These are phyloP conservation scores for Claviceps arundinis DNA, from an alignment of 2,329 filamentous ascomycete genomes.

Conservation along the genomic window DNA sequence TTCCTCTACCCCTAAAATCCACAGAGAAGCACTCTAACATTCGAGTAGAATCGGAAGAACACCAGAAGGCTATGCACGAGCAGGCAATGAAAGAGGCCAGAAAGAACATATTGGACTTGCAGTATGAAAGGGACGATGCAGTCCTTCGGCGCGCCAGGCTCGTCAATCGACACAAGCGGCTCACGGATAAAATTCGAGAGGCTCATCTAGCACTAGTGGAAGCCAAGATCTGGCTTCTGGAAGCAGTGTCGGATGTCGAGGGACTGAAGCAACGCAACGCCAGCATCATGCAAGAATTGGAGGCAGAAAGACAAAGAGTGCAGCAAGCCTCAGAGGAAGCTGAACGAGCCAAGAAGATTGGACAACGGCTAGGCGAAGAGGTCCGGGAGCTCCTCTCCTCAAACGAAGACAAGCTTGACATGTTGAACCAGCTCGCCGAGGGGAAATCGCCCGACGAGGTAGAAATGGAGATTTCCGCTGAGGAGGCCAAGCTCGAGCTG, in stretches of 20 bases:
- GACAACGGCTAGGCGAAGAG: conserved; percentile 16
- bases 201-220: conserved; percentile 54
- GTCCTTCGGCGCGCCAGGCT: conserved; percentile 42
- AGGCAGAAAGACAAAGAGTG: conserved; percentile 27
- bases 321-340: conserved; percentile 24
- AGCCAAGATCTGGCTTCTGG: conserved; percentile 56
- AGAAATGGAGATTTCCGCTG: conserved; percentile 58
- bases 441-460: conserved; percentile 49
- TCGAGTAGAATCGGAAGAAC: conserved; percentile 22
- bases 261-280: conserved; percentile 53
- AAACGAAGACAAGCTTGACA: conserved; percentile 24
- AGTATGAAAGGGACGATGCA: conserved; percentile 40
- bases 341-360: conserved; percentile 23
- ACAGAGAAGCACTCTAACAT: conserved; percentile 9
- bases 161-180: conserved; percentile 39
- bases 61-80: conserved; percentile 17
- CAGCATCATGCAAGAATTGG: conserved; percentile 41
- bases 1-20: background rate
- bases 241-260: conserved; percentile 69
- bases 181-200: conserved; percentile 47
- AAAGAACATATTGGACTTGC: conserved; percentile 32
- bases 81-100: conserved; percentile 19
- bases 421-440: conserved; percentile 30
- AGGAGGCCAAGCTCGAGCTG: conserved; percentile 63
- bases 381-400: conserved; percentile 27